Evolutionary conservation across 2,329 filamentous ascomycete genomes (phyloP).

Genomic region (Falciphora oryzae): DNA sequence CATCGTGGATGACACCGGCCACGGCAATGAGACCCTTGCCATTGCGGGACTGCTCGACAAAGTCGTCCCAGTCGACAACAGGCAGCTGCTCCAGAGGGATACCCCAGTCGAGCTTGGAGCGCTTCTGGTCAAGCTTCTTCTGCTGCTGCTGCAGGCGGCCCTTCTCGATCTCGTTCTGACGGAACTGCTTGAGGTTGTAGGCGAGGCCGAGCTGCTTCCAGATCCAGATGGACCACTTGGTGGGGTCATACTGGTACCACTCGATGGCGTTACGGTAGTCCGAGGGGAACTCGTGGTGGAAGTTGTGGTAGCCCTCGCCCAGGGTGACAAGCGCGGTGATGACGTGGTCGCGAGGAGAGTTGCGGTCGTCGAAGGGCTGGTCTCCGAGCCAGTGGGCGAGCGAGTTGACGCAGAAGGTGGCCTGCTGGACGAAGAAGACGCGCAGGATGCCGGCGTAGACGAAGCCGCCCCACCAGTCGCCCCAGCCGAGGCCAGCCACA

Average conservation of each 20-base stretch:
- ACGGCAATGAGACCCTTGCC: constrained; percentile 72
- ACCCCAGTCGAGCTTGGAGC: constrained; percentile 77
- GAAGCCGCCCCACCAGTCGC: constrained; percentile 75
- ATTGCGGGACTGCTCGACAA: constrained; percentile 64
- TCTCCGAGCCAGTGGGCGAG: constrained; percentile 88
- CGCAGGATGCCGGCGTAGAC: constrained; percentile 81
- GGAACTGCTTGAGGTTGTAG: constrained; percentile 86
- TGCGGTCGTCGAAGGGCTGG: constrained; percentile 88
- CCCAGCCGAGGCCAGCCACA: constrained; percentile 72
- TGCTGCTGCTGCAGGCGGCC: constrained; percentile 81
- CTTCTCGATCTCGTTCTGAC: constrained; percentile 87
- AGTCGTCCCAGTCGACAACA: constrained; percentile 82
- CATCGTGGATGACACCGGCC: constrained; percentile 81
- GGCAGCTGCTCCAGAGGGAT: constrained; percentile 78
- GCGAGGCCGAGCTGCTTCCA: constrained; percentile 83
- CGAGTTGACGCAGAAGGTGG: constrained; percentile 90
- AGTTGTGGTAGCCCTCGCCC: constrained; percentile 87
- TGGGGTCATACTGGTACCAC: constrained; percentile 89
- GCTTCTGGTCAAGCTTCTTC: constrained; percentile 91
- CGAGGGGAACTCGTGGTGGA: constrained; percentile 91
- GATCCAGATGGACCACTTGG: constrained; percentile 81
- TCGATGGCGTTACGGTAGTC: constrained; percentile 89
- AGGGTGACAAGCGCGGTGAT: constrained; percentile 81
- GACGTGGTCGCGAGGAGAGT: constrained; percentile 83
- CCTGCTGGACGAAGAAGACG: constrained; percentile 86